phyloP scores from a whole-genome alignment of 306 rosid species.

The Castanospermum australe region DNA sequence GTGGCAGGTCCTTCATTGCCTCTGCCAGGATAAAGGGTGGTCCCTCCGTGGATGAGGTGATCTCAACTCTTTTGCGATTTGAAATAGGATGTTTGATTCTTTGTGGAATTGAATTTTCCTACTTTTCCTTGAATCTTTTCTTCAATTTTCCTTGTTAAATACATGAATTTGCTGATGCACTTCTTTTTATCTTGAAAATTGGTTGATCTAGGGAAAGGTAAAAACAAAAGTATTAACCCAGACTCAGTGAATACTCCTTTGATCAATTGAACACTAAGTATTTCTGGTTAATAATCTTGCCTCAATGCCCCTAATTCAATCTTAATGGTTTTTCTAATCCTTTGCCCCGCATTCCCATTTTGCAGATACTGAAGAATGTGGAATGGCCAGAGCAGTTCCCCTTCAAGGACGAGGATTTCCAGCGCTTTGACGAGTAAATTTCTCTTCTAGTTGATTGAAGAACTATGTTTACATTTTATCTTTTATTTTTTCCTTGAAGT shows the following conservation, averaged over 20 bases:
- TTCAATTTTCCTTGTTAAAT: background rate
- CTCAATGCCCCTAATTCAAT: background rate
- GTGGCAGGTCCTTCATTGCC: conserved; percentile 56
- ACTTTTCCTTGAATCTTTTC: background rate
- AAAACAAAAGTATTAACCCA: no score
- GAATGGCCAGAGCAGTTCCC: conserved; percentile 82
- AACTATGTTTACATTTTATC: background rate
- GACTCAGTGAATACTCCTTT: background rate
- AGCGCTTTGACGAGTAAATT: conserved; percentile 75
- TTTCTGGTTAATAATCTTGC: background rate
- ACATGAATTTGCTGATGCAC: background rate
- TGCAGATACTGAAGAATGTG: conserved; percentile 62
- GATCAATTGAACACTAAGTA: background rate
- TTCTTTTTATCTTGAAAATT: background rate
- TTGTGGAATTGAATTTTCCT: background rate
- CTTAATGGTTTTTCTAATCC: background rate
- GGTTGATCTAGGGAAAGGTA: background rate
- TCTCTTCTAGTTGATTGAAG: conserved; percentile 4
- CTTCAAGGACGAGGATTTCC: conserved; percentile 76
- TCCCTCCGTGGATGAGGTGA: conserved; percentile 63
- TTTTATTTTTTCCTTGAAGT: background rate
- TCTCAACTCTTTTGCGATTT: background rate
- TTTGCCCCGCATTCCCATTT: background rate
- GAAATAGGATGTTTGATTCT: background rate
- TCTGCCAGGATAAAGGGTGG: conserved; percentile 49